Evolutionary conservation across 345 rosid genomes (phyloP).

Genomic region (Hevea brasiliensis): DNA sequence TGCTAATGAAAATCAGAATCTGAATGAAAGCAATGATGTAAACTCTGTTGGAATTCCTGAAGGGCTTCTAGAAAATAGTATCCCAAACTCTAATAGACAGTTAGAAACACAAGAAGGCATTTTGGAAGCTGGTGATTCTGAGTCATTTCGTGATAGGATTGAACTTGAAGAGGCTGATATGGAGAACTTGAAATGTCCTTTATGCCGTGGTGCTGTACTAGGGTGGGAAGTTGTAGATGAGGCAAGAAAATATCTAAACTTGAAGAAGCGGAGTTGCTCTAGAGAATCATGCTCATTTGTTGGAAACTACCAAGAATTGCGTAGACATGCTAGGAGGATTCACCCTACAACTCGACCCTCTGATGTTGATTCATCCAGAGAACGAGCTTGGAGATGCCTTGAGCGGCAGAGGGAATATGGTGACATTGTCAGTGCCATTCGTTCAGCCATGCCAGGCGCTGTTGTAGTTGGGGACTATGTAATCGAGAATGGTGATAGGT

Average conservation of each 20-base stretch:
- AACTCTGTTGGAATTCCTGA: constrained; percentile 23
- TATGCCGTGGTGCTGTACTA: constrained; percentile 70
- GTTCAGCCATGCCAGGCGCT: constrained; percentile 89
- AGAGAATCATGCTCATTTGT: constrained; percentile 68
- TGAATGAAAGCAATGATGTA: constrained; percentile 26
- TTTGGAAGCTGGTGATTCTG: constrained; percentile 35
- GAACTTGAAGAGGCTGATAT: constrained; percentile 34
- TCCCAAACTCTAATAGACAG: constrained; percentile 28
- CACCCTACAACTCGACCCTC: constrained; percentile 81
- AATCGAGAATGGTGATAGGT: constrained; percentile 78
- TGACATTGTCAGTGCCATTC: constrained; percentile 83
- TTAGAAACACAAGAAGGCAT: constrained; percentile 39
- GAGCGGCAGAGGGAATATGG: constrained; percentile 79
- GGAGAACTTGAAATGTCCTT: constrained; percentile 65
- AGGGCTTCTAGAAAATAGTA: constrained; percentile 23
- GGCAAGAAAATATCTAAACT: constrained; percentile 72
- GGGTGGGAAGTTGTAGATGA: constrained; percentile 75
- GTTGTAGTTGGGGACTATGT: constrained; percentile 93
- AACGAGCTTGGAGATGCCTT: constrained; percentile 79
- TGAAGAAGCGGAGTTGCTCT: constrained; percentile 76
- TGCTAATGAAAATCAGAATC: constrained; percentile 29
- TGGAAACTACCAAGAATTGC: constrained; percentile 81
- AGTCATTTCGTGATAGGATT: constrained; percentile 36
- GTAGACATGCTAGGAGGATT: constrained; percentile 80
- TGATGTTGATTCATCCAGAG: constrained; percentile 79